Evolutionary conservation across 345 rosid species (phyloP).

Genomic region (Mercurialis annua): DNA sequence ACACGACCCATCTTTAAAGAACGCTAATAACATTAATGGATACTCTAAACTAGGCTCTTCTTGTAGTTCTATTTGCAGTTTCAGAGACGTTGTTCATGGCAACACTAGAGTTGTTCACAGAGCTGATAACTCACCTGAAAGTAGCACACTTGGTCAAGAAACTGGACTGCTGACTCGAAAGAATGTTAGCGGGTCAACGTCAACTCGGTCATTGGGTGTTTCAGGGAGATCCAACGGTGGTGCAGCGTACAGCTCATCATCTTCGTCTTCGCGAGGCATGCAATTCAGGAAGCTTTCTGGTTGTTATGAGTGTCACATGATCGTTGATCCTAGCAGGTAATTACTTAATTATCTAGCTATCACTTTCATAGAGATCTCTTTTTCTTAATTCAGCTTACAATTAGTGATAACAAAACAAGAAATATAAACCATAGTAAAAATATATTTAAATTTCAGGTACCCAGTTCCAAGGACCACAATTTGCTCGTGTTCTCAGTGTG

Average conservation of each 20-base stretch:
- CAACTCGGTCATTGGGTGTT: constrained; percentile 46
- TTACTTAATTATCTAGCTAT: no score
- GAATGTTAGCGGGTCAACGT: constrained; percentile 27
- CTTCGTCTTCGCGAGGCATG: constrained; percentile 73
- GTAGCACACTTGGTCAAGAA: constrained; percentile 64
- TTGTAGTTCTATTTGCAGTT: constrained; percentile 84
- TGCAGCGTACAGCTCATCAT: constrained; percentile 10
- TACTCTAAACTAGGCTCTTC: constrained; percentile 60
- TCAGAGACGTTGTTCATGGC: constrained; percentile 78
- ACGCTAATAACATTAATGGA: constrained; percentile 17
- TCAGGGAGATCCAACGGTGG: constrained; percentile 53
- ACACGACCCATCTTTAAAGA: constrained; percentile 75
- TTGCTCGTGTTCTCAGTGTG: constrained; percentile 79
- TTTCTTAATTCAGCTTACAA: not conserved
- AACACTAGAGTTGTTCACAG: constrained; percentile 93
- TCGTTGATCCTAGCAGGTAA: constrained; percentile 93
- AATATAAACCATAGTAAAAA: no score
- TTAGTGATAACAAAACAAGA: not conserved
- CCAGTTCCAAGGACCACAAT: constrained; percentile 69
- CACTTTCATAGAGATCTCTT: not conserved
- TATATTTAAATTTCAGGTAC: constrained; percentile 38
- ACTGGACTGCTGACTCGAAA: constrained; percentile 57
- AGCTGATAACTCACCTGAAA: constrained; percentile 87
- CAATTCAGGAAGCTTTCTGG: constrained; percentile 96
- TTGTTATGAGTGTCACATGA: constrained; percentile 91